phyloP scores from a whole-genome alignment of 306 rosid genomes.

The Lagenaria siceraria region DNA sequence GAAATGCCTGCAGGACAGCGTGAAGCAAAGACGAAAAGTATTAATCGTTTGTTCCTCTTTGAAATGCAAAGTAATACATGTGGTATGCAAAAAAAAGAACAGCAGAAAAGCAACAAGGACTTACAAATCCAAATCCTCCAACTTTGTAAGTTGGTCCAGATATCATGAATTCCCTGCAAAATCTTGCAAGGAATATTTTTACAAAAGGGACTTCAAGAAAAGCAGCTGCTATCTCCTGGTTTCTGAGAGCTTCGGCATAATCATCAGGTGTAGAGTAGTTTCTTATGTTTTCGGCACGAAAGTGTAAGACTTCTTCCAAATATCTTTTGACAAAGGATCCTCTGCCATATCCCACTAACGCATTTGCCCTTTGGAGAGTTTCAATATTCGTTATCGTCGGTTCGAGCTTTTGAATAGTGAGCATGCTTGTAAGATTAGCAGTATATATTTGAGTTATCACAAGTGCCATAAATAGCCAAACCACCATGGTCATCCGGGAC shows the following conservation, averaged over 20 bases:
- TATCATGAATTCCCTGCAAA: slow-evolving; percentile 22
- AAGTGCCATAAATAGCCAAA: slow-evolving; percentile 39
- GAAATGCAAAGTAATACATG: neutral
- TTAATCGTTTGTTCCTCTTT: too few relatives aligned
- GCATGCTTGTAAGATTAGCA: slow-evolving; percentile 37
- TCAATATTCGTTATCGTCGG: slow-evolving; percentile 23
- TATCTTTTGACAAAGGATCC: slow-evolving; percentile 27
- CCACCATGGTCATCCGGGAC: slow-evolving; percentile 33
- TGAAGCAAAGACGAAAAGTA: neutral
- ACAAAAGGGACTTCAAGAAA: slow-evolving; percentile 27
- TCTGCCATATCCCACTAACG: slow-evolving; percentile 19
- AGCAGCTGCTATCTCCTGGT: slow-evolving; percentile 26
- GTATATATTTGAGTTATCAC: slow-evolving; percentile 34
- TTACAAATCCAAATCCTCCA: slow-evolving; percentile 37
- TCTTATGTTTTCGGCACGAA: slow-evolving; percentile 8
- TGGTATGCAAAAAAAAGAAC: neutral
- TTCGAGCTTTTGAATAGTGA: slow-evolving; percentile 32
- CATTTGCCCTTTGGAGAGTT: slow-evolving; percentile 8
- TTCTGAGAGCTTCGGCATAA: slow-evolving; percentile 27
- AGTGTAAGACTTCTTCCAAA: slow-evolving; percentile 12
- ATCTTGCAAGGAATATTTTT: slow-evolving; percentile 31
- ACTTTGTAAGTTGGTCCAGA: slow-evolving; percentile 27
- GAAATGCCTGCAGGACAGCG: slow-evolving; percentile 21
- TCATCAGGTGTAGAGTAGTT: slow-evolving; percentile 9
- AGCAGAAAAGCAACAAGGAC: neutral